phyloP scores from a whole-genome alignment of 1,284 basidiomycete genomes.

The Boletus sp. region DNA sequence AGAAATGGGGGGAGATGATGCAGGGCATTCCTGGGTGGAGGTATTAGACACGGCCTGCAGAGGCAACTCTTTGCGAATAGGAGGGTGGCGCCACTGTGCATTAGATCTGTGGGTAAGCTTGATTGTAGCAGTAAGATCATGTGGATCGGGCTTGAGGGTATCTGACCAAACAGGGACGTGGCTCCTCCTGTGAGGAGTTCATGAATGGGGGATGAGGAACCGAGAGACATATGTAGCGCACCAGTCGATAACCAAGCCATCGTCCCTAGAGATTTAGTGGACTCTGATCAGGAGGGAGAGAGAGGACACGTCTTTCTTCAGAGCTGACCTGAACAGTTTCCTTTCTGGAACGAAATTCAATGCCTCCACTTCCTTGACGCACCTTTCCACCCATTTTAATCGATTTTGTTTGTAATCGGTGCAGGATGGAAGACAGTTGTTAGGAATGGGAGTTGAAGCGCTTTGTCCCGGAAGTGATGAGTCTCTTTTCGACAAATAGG shows the following conservation, averaged over 20 bases:
- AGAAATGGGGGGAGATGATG: background rate
- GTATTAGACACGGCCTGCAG: background rate
- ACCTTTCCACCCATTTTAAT: constrained; percentile 20
- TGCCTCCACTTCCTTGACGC: constrained; percentile 19
- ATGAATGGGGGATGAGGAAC: background rate
- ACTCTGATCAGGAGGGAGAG: background rate
- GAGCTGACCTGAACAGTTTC: constrained; percentile 26
- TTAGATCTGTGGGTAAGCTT: constrained; percentile 27
- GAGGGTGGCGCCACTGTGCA: constrained; percentile 13
- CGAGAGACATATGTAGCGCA: constrained; percentile 3
- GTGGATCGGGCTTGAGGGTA: constrained; percentile 24
- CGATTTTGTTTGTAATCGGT: constrained; percentile 22
- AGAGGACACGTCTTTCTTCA: background rate
- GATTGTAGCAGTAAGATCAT: constrained; percentile 31
- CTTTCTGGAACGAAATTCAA: constrained; percentile 22
- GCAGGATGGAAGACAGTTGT: constrained; percentile 23
- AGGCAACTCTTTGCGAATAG: background rate
- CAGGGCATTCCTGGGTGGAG: background rate
- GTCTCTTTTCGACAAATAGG: constrained; percentile 10
- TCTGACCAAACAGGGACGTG: constrained; percentile 31
- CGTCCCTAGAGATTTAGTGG: constrained; percentile 28
- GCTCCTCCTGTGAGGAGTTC: constrained; percentile 25
- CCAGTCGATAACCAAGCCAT: constrained; percentile 31
- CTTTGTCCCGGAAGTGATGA: constrained; percentile 26
- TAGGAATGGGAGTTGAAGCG: constrained; percentile 28